phyloP scores from a whole-genome alignment of 495 filamentous ascomycete species.

The Penicillium salamii region DNA sequence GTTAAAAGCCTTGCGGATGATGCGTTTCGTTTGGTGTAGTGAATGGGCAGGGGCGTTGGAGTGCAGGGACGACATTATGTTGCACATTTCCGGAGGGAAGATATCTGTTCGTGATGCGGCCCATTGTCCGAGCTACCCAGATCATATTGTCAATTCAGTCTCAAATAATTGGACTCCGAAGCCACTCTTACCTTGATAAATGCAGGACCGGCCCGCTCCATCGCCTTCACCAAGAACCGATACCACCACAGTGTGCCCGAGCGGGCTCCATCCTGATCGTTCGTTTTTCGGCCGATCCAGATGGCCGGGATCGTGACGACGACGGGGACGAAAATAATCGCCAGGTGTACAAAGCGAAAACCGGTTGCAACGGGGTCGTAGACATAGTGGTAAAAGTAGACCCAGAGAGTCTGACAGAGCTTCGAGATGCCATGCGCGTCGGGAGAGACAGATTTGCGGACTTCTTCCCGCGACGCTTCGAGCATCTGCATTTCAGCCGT shows the following conservation, averaged over 20 bases:
- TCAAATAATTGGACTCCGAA: background rate
- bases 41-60: constrained; percentile 93
- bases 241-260: constrained; percentile 94
- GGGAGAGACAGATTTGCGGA: constrained; percentile 61
- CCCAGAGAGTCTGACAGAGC: constrained; percentile 50
- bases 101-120: constrained; percentile 95
- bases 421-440: constrained; percentile 55
- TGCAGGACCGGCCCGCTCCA: constrained; percentile 93
- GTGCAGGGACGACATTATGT: constrained; percentile 90
- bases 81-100: constrained; percentile 92
- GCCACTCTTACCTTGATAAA: constrained; percentile 82
- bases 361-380: constrained; percentile 88
- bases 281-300: constrained; percentile 66
- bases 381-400: constrained; percentile 68
- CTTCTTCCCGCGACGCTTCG: constrained; percentile 71
- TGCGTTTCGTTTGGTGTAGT: constrained; percentile 73
- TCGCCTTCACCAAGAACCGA: constrained; percentile 75
- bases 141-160: constrained; percentile 4
- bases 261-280: constrained; percentile 64
- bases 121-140: constrained; percentile 89
- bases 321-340: constrained; percentile 88
- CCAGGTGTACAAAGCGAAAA: constrained; percentile 77
- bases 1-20: constrained; percentile 75
- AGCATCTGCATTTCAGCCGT: constrained; percentile 85
- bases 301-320: constrained; percentile 74